Conservation (phyloP, 148 eudicot genomes). For the Talinum fruticosum region DNA sequence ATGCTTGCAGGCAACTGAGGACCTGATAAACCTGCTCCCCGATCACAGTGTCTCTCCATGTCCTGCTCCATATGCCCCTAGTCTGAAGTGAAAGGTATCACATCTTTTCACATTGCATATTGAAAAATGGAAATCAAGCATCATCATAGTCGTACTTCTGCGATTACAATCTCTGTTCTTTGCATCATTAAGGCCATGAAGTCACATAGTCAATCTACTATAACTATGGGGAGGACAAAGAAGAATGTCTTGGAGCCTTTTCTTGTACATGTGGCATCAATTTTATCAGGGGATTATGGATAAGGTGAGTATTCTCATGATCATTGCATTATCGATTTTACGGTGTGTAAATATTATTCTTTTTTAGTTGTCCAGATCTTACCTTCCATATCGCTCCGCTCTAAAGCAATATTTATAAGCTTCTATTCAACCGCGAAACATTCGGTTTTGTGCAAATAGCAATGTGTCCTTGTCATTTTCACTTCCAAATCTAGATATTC, state of each 20-base stretch:
- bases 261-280: conserved; percentile 20
- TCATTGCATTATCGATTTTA: not conserved
- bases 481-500: too few species aligned
- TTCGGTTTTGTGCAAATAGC: too few species aligned
- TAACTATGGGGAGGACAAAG: not conserved
- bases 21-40: conserved; percentile 66
- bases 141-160: not conserved
- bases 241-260: conserved; percentile 10
- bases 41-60: conserved; percentile 87
- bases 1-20: conserved; percentile 68
- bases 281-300: conserved; percentile 1
- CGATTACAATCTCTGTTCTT: not conserved
- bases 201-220: not conserved
- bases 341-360: not conserved
- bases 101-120: conserved; percentile 7
- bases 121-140: not conserved
- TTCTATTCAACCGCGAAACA: too few species aligned
- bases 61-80: conserved; percentile 90
- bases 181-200: not conserved
- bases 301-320: conserved; percentile 18
- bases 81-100: conserved; percentile 53
- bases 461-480: too few species aligned
- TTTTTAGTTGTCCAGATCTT: not conserved
- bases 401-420: not conserved
- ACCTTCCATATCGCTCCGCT: not conserved